Evolutionary conservation across 331 rosid species (phyloP).

Genomic region (Rosa hybrid): DNA sequence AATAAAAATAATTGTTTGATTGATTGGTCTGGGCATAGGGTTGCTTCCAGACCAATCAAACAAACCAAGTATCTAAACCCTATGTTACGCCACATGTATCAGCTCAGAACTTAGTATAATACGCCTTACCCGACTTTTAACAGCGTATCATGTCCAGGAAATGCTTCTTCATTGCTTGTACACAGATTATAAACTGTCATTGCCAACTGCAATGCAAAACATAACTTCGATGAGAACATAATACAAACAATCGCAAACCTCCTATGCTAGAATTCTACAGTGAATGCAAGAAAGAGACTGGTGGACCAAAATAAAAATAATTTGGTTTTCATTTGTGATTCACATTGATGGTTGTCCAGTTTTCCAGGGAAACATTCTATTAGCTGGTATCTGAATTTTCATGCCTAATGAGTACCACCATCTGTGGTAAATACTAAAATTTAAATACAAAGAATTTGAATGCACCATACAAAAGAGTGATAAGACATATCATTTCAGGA

Average conservation of each 20-base stretch:
- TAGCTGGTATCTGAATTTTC: neutral
- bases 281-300: neutral
- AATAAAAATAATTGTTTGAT: too few species aligned
- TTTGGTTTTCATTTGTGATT: neutral
- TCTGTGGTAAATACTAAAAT: neutral
- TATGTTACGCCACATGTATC: neutral
- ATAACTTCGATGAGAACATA: constrained; percentile 29
- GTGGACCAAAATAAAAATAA: neutral
- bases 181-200: constrained; percentile 64
- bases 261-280: neutral
- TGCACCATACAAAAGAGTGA: neutral
- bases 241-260: constrained; percentile 6
- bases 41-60: too few species aligned
- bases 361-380: neutral
- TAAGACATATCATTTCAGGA: neutral
- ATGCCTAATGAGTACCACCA: neutral
- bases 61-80: too few species aligned
- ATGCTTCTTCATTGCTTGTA: constrained; percentile 71
- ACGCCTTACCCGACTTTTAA: constrained; percentile 83
- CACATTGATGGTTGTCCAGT: neutral
- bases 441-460: neutral
- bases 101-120: neutral
- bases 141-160: constrained; percentile 82
- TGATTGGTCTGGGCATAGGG: too few species aligned
- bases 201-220: constrained; percentile 68